phyloP scores from a whole-genome alignment of 2,329 filamentous ascomycete species.

The Scorias spongiosa region DNA sequence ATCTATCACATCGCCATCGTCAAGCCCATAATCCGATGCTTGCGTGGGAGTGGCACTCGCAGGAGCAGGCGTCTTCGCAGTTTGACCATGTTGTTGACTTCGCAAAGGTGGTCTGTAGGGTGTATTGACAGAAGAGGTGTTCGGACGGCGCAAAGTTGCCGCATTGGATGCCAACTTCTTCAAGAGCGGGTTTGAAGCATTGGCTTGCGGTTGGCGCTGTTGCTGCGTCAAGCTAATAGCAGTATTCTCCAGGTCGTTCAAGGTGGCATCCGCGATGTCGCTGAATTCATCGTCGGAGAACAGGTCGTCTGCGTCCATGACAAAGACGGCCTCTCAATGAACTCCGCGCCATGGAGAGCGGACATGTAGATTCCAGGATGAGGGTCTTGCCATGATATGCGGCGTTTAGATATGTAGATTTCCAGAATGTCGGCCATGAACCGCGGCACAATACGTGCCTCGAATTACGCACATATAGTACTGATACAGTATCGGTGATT shows the following conservation, averaged over 20 bases:
- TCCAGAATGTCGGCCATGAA: too few relatives aligned
- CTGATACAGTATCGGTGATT: too few relatives aligned
- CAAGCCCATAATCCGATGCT: constrained; percentile 30
- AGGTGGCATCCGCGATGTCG: constrained; percentile 28
- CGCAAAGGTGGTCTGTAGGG: constrained; percentile 1
- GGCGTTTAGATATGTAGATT: too few relatives aligned
- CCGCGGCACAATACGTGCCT: too few relatives aligned
- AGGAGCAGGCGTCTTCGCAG: background rate
- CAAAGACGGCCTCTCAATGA: background rate
- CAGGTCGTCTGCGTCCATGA: constrained; percentile 29
- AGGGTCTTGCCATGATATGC: too few relatives aligned
- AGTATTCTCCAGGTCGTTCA: constrained; percentile 29
- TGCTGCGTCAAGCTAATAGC: constrained; percentile 29
- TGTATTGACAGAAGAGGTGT: background rate
- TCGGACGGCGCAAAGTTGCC: background rate
- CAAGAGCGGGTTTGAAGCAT: background rate
- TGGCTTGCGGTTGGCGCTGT: constrained; percentile 1
- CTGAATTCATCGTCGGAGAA: constrained; percentile 32
- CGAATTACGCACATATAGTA: too few relatives aligned
- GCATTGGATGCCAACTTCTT: constrained; percentile 2
- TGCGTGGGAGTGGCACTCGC: constrained; percentile 3
- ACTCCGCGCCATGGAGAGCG: too few relatives aligned
- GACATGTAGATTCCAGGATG: too few relatives aligned
- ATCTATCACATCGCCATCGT: constrained; percentile 31
- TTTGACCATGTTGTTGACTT: constrained; percentile 4